Conservation (phyloP, 148 eudicot genomes). For the Heliamphora exappendiculata region DNA sequence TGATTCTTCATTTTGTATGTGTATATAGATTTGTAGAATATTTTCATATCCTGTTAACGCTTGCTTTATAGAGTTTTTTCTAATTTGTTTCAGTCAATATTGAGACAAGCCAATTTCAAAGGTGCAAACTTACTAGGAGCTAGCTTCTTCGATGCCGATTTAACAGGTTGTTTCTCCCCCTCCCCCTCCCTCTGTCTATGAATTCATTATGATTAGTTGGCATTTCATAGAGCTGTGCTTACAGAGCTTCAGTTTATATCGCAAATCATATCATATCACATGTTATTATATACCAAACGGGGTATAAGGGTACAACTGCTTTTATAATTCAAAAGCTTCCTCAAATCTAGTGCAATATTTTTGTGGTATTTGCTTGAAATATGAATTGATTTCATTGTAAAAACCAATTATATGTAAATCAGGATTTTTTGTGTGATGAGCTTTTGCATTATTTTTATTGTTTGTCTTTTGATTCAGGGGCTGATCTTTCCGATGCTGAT, state of each 20-base stretch:
- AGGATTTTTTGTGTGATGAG: not conserved
- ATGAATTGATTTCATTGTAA: not conserved
- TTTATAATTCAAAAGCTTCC: not conserved
- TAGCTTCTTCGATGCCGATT: conserved; percentile 97
- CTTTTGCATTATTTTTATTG: not conserved
- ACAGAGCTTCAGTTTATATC: not conserved
- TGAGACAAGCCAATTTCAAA: conserved; percentile 84
- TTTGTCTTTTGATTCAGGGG: conserved; percentile 47
- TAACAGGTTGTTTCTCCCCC: no score
- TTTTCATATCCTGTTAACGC: not conserved
- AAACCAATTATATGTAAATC: not conserved
- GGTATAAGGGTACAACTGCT: not conserved
- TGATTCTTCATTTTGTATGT: not conserved
- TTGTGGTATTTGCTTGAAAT: not conserved
- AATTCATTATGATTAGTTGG: not conserved
- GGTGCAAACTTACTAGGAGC: conserved; percentile 89
- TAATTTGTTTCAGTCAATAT: conserved; percentile 54
- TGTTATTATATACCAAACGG: not conserved
- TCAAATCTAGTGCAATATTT: not conserved
- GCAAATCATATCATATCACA: not conserved
- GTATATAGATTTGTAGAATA: not conserved
- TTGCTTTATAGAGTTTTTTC: not conserved
- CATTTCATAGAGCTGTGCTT: not conserved
- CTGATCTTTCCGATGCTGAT: conserved; percentile 95
- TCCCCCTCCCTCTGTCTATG: not conserved